Conservation (phyloP, 164 flowering plant genomes). For the Liquidambar formosana region DNA sequence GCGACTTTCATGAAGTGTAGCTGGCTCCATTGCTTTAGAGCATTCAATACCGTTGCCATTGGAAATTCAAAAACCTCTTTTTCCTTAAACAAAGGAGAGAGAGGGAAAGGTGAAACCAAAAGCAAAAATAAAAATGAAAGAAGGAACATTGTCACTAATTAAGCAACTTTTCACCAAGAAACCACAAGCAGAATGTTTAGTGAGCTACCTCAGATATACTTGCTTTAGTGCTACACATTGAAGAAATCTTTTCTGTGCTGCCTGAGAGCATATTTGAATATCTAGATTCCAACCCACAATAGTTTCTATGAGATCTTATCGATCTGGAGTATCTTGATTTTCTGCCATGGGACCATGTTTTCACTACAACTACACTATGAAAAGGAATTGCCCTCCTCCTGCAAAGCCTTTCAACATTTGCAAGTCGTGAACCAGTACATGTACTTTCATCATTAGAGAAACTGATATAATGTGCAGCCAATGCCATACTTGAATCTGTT, state of each 20-base stretch:
- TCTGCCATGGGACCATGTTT: conserved; percentile 16
- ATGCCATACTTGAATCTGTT: too few relatives aligned
- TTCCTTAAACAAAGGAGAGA: conserved; percentile 18
- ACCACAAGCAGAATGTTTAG: neutral
- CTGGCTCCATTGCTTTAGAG: conserved; percentile 40
- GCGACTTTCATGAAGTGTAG: conserved; percentile 33
- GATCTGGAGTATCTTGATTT: conserved; percentile 21
- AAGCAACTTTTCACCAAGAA: neutral
- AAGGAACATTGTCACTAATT: too few relatives aligned
- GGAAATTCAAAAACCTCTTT: conserved; percentile 15
- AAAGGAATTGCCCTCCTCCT: conserved; percentile 13
- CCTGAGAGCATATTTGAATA: conserved; percentile 13
- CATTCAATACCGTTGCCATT: conserved; percentile 11
- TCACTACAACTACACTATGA: conserved; percentile 21
- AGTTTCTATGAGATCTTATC: conserved; percentile 12
- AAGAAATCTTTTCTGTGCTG: conserved; percentile 14
- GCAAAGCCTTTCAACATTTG: conserved; percentile 13
- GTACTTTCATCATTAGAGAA: conserved; percentile 28
- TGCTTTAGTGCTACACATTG: neutral
- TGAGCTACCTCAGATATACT: conserved; percentile 32
- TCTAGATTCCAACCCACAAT: conserved; percentile 12
- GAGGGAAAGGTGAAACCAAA: neutral
- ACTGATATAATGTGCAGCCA: conserved; percentile 29
- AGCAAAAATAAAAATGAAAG: too few relatives aligned
- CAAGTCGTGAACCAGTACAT: conserved; percentile 18